Conservation (phyloP, 208 protist genomes). For the Acanthamoeba healyi region DNA sequence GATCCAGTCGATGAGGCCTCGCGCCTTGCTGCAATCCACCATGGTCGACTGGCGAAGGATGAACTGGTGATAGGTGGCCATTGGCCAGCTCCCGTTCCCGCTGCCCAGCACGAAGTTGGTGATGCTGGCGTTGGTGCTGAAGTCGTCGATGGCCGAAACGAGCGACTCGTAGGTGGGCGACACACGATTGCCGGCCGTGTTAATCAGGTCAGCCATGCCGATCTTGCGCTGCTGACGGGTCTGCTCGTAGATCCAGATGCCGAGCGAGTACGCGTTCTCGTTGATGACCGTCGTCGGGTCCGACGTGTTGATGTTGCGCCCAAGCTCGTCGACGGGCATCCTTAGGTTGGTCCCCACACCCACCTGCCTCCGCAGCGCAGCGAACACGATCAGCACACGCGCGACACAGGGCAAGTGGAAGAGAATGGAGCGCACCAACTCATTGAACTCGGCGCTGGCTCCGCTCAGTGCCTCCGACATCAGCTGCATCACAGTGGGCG, state of each 20-base stretch:
- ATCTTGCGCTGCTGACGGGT: neutral
- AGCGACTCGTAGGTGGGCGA: neutral
- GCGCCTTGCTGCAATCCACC: neutral
- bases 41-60: neutral
- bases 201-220: slow-evolving; percentile 3
- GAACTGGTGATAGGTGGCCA: neutral
- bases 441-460: neutral
- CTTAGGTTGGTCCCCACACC: neutral
- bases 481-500: neutral
- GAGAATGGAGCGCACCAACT: no score
- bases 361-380: neutral
- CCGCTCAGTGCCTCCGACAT: neutral
- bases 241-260: neutral
- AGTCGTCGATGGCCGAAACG: neutral
- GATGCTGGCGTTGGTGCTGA: neutral
- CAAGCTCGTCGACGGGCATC: neutral
- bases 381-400: neutral
- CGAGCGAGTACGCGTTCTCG: neutral
- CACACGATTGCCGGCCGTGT: slow-evolving; percentile 1
- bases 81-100: neutral
- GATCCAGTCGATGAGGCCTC: neutral
- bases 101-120: neutral
- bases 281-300: neutral
- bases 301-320: slow-evolving; percentile 15
- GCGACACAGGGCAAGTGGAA: neutral